Evolutionary conservation across 495 filamentous ascomycete species (phyloP), one percentile per base, ranked within the genome.

Genomic region (Penicillium ucsense): DNA sequence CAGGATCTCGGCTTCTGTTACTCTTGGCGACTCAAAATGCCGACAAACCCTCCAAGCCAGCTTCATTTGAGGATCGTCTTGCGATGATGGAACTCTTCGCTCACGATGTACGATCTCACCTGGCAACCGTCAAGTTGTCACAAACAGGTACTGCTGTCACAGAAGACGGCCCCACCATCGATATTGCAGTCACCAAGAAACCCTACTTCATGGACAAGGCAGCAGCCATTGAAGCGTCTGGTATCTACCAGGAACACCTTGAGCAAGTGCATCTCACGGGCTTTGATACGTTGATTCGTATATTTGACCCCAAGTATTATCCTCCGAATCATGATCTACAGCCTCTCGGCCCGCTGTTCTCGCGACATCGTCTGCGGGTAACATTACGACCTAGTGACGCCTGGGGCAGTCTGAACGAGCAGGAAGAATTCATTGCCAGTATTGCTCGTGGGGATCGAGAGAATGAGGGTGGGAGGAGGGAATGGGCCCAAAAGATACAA

Each of bases 11-110:
- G 0, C 57, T 97, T 3, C 68, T 98, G 1, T 75, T 98, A 0
- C 75, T 98, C 0, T 82, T 97, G 20, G 83, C 88, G 1, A 86
- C 86, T 30, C 84, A 91, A 51, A 98, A 98, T 74, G 91, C 90
- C 2, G 91, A 98, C 60, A 98, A 98, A 58, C 81, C 86, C 7
- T 75, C 86, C 30, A 88, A 86, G 50, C 87, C 91, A 0, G 89
- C 89, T 3, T 57, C 73, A 0, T 95, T 95, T 55, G 83, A 85
- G 51, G 81, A 95, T 52, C 77, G 91, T 4, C 67, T 98, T 6
- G 77, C 74, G 7, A 88, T 96, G 84, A 94, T 98, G 89, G 78
- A 78, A 39, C 60, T 87, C 2, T 87, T 95, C 48, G 88, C 86
- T 0, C 59, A 72, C 36, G 85, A 89, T 40, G 52, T 91, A 8